Evolutionary conservation across 2,329 filamentous ascomycete genomes (phyloP), one percentile per base, ranked within the genome.

Genomic region (Juglanconis sp.): DNA sequence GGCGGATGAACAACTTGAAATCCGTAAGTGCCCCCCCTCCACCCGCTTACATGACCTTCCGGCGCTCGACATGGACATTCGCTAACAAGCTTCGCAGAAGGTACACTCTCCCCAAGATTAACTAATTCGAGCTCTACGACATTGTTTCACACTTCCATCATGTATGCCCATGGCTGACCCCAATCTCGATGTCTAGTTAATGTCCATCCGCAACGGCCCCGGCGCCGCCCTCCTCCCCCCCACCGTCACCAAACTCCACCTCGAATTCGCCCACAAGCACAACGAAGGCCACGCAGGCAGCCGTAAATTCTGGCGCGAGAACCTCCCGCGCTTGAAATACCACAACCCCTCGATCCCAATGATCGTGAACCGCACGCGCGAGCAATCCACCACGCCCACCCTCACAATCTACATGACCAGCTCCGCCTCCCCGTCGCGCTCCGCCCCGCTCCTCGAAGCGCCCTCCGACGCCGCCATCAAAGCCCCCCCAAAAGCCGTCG

Each of bases 341-440:
- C 89, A 96, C 81, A 99, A 99, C 74, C 95, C 95, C 0, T 78
- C 86, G 11, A 75, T 97, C 50, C 86, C 89, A 48, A 96, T 98
- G 83, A 87, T 90, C 61, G 85, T 96, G 68, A 88, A 89, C 73
- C 89, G 90, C 61, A 87, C 84, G 64, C 68, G 73, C 42, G 76
- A 87, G 49, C 80, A 86, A 66, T 73, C 78, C 4, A 79, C 79
- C 30, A 77, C 83, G 6, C 84, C 89, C 13, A 80, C 78, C 51
- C 79, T 92, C 76, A 86, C 84, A 62, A 79, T 93, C 67, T 88
- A 88, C 76, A 83, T 88, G 36, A 47, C 35, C 24, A 30, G 42
- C 17, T 38, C 76, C 61, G 63, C 68, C 40, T 62, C 69, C 68
- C 42, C 38, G 68, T 24, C 42, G 56, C 70, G 10, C 58, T 36